These are phyloP conservation scores for Claviceps maximensis DNA, from an alignment of 2,329 filamentous ascomycete species.

Conservation along the genomic window DNA sequence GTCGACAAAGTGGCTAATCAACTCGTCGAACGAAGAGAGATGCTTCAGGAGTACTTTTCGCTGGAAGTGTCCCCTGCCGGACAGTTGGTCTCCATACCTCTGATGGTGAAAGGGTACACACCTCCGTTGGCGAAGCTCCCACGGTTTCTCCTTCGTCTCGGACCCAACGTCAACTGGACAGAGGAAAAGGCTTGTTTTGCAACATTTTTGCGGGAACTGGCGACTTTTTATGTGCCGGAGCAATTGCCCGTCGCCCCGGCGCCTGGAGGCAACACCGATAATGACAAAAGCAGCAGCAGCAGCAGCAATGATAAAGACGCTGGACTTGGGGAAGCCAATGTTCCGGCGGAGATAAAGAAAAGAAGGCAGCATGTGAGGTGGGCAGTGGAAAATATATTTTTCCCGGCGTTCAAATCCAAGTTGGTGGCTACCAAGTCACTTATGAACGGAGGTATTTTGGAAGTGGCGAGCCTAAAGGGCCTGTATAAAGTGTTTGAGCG, in stretches of 20 bases:
- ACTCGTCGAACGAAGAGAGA: conserved; percentile 63
- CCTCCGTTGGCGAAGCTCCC: conserved; percentile 80
- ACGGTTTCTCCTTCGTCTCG: conserved; percentile 73
- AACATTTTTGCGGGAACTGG: conserved; percentile 72
- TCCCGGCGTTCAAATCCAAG: conserved; percentile 74
- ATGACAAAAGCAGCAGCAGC: neutral
- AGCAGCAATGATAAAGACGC: conserved; percentile 12
- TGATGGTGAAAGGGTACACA: conserved; percentile 79
- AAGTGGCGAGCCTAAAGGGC: conserved; percentile 84
- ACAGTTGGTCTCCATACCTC: conserved; percentile 63
- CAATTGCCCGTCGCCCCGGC: conserved; percentile 47
- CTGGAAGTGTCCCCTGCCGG: conserved; percentile 69
- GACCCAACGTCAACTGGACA: conserved; percentile 77
- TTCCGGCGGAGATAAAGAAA: conserved; percentile 37
- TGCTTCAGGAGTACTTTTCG: conserved; percentile 88
- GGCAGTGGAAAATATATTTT: conserved; percentile 73
- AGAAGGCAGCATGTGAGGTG: conserved; percentile 58
- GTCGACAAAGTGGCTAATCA: conserved; percentile 53
- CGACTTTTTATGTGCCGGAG: conserved; percentile 83
- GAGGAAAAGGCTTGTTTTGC: conserved; percentile 79
- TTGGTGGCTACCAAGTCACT: conserved; percentile 70
- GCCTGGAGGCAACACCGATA: conserved; percentile 8
- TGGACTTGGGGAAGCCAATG: conserved; percentile 15
- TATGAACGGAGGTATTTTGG: conserved; percentile 61
- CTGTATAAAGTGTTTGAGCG: conserved; percentile 91